Evolutionary conservation across 1,284 basidiomycete genomes (phyloP).

Genomic region (Cryptococcus amylolentus): DNA sequence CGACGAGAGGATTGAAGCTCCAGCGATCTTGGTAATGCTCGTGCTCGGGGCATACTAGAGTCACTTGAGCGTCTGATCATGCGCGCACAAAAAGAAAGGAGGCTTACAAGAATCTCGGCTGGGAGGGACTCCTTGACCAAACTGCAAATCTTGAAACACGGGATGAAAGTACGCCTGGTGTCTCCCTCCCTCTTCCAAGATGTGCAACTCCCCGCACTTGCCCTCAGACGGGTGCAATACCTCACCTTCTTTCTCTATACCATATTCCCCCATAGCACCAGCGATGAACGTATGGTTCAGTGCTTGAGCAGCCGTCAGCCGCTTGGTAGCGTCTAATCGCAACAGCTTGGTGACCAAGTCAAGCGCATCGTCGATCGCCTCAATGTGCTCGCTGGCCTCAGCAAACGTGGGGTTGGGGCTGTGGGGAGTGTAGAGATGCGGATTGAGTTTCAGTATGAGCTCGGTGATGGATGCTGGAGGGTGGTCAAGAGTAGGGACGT

Average conservation of each 20-base stretch:
- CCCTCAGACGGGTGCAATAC: slow-evolving; percentile 26
- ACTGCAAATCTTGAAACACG: slow-evolving; percentile 34
- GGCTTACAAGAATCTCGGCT: slow-evolving; percentile 23
- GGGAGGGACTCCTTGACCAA: slow-evolving; percentile 38
- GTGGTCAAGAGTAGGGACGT: slow-evolving; percentile 68
- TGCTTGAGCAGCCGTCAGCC: slow-evolving; percentile 70
- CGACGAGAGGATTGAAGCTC: slow-evolving; percentile 32
- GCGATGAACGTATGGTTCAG: slow-evolving; percentile 72
- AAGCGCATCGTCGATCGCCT: slow-evolving; percentile 62
- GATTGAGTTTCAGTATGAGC: slow-evolving; percentile 74
- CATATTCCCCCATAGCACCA: slow-evolving; percentile 9
- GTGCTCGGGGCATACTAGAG: slow-evolving; percentile 42
- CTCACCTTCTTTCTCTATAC: slow-evolving; percentile 15
- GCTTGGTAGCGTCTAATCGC: slow-evolving; percentile 67
- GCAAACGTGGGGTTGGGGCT: slow-evolving; percentile 36
- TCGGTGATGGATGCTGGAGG: slow-evolving; percentile 66
- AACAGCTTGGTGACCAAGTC: slow-evolving; percentile 69
- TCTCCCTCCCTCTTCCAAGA: slow-evolving; percentile 19
- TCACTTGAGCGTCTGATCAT: background rate
- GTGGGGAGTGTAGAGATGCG: slow-evolving; percentile 61
- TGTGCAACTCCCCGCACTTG: slow-evolving; percentile 42
- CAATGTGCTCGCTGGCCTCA: slow-evolving; percentile 52
- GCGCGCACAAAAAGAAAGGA: background rate
- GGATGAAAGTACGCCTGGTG: slow-evolving; percentile 38
- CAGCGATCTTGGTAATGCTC: slow-evolving; percentile 42